phyloP scores from a whole-genome alignment of 495 filamentous ascomycete genomes.

The Hypoxylon cercidicola region DNA sequence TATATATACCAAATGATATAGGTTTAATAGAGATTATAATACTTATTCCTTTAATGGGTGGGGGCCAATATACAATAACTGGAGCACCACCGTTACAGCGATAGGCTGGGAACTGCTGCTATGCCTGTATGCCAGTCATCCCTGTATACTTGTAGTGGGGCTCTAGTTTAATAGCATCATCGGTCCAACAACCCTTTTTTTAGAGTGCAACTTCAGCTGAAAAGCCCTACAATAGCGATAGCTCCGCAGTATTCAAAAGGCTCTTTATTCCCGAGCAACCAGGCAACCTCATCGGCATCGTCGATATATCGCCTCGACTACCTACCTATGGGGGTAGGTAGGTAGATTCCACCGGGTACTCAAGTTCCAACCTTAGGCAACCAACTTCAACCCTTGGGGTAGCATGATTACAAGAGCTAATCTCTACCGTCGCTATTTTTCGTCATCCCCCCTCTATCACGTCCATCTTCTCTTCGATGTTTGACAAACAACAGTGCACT shows the following conservation, averaged over 20 bases:
- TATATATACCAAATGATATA: too few relatives aligned
- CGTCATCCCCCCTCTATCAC: conserved; percentile 1
- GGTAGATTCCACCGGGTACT: background rate
- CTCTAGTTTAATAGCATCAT: background rate
- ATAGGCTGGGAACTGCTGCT: background rate
- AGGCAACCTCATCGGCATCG: background rate
- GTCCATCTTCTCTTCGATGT: conserved; percentile 2
- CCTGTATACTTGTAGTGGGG: background rate
- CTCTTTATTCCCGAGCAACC: background rate
- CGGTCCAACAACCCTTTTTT: background rate
- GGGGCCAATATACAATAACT: too few relatives aligned
- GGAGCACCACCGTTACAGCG: background rate
- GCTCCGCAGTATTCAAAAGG: background rate
- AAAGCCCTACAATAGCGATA: background rate
- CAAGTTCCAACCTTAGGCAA: too few relatives aligned
- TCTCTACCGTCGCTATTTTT: background rate
- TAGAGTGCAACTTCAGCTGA: conserved; percentile 1
- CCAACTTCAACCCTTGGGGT: too few relatives aligned
- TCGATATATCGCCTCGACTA: background rate
- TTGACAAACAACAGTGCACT: background rate
- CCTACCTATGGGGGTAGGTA: background rate
- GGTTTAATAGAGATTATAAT: too few relatives aligned
- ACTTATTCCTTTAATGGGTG: too few relatives aligned
- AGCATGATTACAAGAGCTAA: too few relatives aligned
- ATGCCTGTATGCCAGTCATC: background rate